A percentile compares a stretch with the other conserved stretches of the same genome.
These are phyloP conservation scores for Ballota nigra DNA, from an alignment of 257 asterid genomes.

Conservation along the genomic window DNA sequence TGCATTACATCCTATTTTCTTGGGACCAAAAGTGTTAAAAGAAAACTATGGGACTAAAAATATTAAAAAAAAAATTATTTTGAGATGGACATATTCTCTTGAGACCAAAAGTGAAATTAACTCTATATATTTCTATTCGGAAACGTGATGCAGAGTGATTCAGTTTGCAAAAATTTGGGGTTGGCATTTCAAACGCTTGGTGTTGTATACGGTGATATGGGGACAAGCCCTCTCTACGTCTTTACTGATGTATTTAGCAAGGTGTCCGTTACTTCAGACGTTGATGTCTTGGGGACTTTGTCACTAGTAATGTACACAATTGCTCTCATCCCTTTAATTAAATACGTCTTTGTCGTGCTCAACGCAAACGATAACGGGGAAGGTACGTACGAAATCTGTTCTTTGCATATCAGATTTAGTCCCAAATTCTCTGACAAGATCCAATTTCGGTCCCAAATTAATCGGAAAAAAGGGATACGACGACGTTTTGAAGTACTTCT, in stretches of 20 bases:
- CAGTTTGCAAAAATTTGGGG: constrained; percentile 63
- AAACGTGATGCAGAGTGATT: constrained; percentile 65
- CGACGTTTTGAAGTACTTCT: too few relatives aligned
- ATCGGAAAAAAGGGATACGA: too few relatives aligned
- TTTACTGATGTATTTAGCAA: constrained; percentile 87
- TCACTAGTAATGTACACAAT: constrained; percentile 94
- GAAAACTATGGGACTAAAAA: too few relatives aligned
- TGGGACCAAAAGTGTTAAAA: too few relatives aligned
- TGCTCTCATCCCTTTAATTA: constrained; percentile 73
- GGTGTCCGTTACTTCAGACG: constrained; percentile 76
- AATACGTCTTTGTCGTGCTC: constrained; percentile 87
- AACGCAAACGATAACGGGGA: constrained; percentile 93
- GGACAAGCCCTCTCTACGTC: constrained; percentile 90
- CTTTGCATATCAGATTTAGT: too few relatives aligned
- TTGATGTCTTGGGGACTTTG: constrained; percentile 82
- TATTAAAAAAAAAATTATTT: too few relatives aligned
- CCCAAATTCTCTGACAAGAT: too few relatives aligned
- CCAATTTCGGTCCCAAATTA: too few relatives aligned
- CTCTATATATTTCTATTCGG: too few relatives aligned
- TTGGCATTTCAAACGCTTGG: constrained; percentile 97
- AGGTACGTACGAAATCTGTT: constrained; percentile 53
- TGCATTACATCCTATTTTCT: too few relatives aligned
- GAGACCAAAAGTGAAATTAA: neutral
- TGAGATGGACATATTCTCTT: too few relatives aligned
- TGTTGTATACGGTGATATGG: constrained; percentile 97